Base-by-base conservation (phyloP, 768 basidiomycete genomes). In the Termitomyces sp. region DNA sequence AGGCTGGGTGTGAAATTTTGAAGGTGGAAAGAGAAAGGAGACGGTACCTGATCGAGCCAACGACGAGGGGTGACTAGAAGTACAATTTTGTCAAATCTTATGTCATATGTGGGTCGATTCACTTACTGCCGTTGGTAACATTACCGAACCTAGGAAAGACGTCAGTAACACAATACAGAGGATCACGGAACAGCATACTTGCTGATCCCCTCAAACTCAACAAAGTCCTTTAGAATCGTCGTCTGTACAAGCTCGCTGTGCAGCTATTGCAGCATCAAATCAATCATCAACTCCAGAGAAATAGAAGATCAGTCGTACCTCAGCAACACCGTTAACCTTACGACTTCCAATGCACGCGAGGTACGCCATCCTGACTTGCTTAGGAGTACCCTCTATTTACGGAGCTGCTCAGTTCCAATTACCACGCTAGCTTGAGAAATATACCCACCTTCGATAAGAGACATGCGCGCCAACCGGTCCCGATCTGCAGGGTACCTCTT, bases 261-360 rank as follows among this genome's bases (percentile, higher is more conserved):
- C 32, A 98, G 48, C 64, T 65, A 28, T 33, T 7, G 13, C 2
- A n/a, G 12, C 9, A 55, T 20, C n/a, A 20, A 6, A 55, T 55
- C 54, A 32, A n/a, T 24, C 0, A 20, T 9, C 18, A 35, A 12
- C 12, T n/a, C 18, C 4, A 42, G 18, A 38, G 0, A 7, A 28
- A 40, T 39, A 18, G 7, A 18, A 36, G 2, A 16, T 20, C 5
- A 22, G 4, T 54, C 70, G 11, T 65, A 89, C 86, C 78, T 95
- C 96, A 11, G 97, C 96, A 15, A 98, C 97, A 69, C 97, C 96
- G 67, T 99, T 99, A 69, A 95, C 91, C 71, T 88, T 91, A 67
- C 45, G 46, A 45, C 36, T 60, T 77, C 79, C 94, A 62, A 98
- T 90, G 72, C 89, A 90, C 18, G 97, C 97, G 28, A 99, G 79